Base-by-base conservation (phyloP, 2,329 filamentous ascomycete species). In the Cytospora paraplurivora region DNA sequence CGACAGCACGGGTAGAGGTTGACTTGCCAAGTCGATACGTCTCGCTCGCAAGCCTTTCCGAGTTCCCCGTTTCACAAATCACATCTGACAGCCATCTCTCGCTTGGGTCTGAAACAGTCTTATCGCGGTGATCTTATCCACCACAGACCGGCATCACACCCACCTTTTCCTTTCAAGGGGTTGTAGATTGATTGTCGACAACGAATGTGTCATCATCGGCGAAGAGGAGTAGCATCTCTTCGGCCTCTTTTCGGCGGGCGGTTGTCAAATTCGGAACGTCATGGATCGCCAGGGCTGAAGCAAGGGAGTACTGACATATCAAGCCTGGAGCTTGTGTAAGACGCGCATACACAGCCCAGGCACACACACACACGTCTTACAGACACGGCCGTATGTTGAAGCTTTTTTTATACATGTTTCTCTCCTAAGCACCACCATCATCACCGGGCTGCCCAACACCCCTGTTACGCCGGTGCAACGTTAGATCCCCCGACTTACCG, bases 71-170 rank as follows among this genome's bases (percentile, higher is more conserved):
- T 54, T 53, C 61, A 63, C 64, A 55, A 63, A 60, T 54, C 57
- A 61, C 57, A 61, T 34, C 32, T 50, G 32, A 41, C 56, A 54
- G 56, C 57, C 57, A 50, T 56, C 51, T 47, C 61, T 63, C 64
- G 64, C 64, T 66, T 66, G 53, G 49, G 52, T 50, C 61, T 63
- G 64, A 66, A 66, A 66, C 64, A 66, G 56, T 63, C 64, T 61
- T 60, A 58, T 58, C 53, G 56, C 37, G 56, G 56, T 50, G 53
- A 66, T 59, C 64, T 34, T 53, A 65, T 52, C 50, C 52, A 57
- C 55, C 35, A 10, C 44, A 19, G 44, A 32, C 15, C 47, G 44
- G 38, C 51, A 47, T 34, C 35, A 32, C 11, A 53, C 19, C 34
- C 49, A 52, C 44, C 54, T 44, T 10, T 21, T 13, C 4, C 27